These are phyloP conservation scores for Rhynchosporium secalis DNA, from an alignment of 2,329 filamentous ascomycete genomes.

Conservation along the genomic window DNA sequence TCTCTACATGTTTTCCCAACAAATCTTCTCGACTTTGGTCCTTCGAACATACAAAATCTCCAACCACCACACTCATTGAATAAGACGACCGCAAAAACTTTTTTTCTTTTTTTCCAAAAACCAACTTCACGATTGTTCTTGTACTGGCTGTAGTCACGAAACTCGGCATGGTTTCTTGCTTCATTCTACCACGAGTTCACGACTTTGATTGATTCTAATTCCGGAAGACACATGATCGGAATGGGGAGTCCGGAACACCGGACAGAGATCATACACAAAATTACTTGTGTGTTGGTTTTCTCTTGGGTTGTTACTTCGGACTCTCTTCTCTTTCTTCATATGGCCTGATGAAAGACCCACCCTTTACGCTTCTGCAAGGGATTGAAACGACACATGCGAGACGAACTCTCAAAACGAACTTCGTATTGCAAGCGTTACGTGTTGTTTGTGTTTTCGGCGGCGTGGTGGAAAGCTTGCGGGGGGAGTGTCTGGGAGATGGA, in stretches of 20 bases:
- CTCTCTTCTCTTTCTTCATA: slow-evolving; percentile 17
- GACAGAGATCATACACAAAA: neutral
- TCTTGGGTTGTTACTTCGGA: neutral
- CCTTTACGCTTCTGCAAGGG: slow-evolving; percentile 30
- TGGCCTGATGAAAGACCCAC: slow-evolving; percentile 24
- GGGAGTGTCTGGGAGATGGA: slow-evolving; percentile 3
- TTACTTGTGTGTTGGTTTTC: neutral
- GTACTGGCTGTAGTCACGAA: slow-evolving; percentile 42
- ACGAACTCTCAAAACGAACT: slow-evolving; percentile 29
- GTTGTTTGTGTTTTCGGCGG: neutral
- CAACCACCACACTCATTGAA: slow-evolving; percentile 36
- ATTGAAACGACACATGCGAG: slow-evolving; percentile 5
- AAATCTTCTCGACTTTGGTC: slow-evolving; percentile 26
- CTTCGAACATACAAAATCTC: slow-evolving; percentile 37
- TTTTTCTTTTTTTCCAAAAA: slow-evolving; percentile 29
- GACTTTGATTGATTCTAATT: slow-evolving; percentile 41
- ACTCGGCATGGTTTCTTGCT: slow-evolving; percentile 43
- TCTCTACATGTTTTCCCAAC: slow-evolving; percentile 22
- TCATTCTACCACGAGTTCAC: slow-evolving; percentile 45
- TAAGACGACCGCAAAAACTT: slow-evolving; percentile 24
- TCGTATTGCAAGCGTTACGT: slow-evolving; percentile 33
- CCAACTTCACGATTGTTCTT: slow-evolving; percentile 39
- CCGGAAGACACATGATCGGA: neutral
- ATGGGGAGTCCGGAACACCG: neutral
- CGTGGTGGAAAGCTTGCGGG: slow-evolving; percentile 5